A percentile compares a stretch with the other conserved stretches of the same genome.
phyloP scores from a whole-genome alignment of 2,329 filamentous ascomycete species.

The Lomentospora prolificans region DNA sequence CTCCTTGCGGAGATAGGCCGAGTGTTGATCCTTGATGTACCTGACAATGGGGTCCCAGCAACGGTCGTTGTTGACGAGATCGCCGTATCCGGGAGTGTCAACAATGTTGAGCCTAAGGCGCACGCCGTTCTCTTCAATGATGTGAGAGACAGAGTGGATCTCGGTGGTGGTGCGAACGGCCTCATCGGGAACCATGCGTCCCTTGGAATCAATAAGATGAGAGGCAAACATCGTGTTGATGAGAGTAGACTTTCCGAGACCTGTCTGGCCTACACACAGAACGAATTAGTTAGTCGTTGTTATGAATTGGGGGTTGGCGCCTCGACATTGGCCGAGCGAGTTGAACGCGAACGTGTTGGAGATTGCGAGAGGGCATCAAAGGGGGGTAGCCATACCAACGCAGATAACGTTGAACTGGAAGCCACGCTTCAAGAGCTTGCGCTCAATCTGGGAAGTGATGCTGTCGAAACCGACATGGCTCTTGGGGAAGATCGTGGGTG shows the following conservation, averaged over 20 bases:
- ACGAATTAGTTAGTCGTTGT: neutral
- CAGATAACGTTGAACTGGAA: conserved; percentile 99
- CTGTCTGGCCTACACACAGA: conserved; percentile 69
- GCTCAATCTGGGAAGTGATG: conserved; percentile 98
- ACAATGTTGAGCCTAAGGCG: conserved; percentile 97
- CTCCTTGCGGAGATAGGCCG: conserved; percentile 97
- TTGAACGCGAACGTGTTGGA: neutral
- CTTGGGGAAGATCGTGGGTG: conserved; percentile 72
- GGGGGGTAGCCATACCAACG: conserved; percentile 63
- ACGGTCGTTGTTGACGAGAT: conserved; percentile 99
- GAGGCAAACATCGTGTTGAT: conserved; percentile 99
- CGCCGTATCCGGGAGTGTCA: conserved; percentile 95
- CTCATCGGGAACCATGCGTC: conserved; percentile 85
- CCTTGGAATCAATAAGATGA: conserved; percentile 98
- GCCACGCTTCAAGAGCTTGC: conserved; percentile 97
- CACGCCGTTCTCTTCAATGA: conserved; percentile 99
- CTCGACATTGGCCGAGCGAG: neutral
- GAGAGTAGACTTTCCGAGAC: conserved; percentile 94
- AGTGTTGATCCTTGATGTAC: conserved; percentile 99
- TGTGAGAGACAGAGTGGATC: conserved; percentile 95
- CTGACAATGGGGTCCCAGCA: conserved; percentile 99
- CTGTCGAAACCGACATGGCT: conserved; percentile 99
- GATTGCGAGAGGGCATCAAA: too few relatives aligned
- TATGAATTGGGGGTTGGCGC: neutral
- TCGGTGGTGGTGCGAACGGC: conserved; percentile 91